Evolutionary conservation across 805 yeast species (phyloP), one percentile per base, ranked within the genome.

Genomic region (Candida golubevii): DNA sequence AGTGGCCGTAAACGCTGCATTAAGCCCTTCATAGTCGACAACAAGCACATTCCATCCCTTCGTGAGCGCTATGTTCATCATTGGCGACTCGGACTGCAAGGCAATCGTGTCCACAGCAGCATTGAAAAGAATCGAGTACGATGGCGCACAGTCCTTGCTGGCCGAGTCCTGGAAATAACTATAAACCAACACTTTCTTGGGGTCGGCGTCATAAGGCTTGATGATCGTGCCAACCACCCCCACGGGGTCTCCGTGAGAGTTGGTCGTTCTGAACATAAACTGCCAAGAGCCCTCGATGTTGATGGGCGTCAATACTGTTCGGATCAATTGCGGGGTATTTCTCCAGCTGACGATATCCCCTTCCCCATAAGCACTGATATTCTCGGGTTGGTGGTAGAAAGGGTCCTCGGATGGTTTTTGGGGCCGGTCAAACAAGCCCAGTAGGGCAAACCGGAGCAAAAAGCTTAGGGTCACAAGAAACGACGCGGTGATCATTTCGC

Each of bases 11-110:
- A 61, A 69, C 1, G 65, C 59, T 1, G 63, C 54, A 15, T 56
- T 55, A 4, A 60, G 58, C 3, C 73, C 72, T 44, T 67, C 66
- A 41, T 66, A 64, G 47, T 67, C 72, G 0, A 72, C 63, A 6
- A 57, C 52, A 1, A 62, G 59, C 3, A 67, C 67, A 46, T 53
- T 61, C 55, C 62, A 68, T 7, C 73, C 74, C 27, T 58, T 44
- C 26, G 55, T 47, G 26, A 59, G 47, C 6, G 46, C 50, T 1
- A 48, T 37, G 30, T 48, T 41, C 39, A 53, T 37, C 18, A 50
- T 34, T 15, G 38, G 32, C 46, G 53, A 46, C 34, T 59, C 60
- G 8, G 47, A 31, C 39, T 58, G 59, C 5, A 51, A 12, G 10
- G 30, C 44, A 4, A 54, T 15, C n/a, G 58, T 53, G 33, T 51